These are phyloP conservation scores for Chlamydomonas incerta DNA, from an alignment of 139 green algal genomes.

Conservation along the genomic window DNA sequence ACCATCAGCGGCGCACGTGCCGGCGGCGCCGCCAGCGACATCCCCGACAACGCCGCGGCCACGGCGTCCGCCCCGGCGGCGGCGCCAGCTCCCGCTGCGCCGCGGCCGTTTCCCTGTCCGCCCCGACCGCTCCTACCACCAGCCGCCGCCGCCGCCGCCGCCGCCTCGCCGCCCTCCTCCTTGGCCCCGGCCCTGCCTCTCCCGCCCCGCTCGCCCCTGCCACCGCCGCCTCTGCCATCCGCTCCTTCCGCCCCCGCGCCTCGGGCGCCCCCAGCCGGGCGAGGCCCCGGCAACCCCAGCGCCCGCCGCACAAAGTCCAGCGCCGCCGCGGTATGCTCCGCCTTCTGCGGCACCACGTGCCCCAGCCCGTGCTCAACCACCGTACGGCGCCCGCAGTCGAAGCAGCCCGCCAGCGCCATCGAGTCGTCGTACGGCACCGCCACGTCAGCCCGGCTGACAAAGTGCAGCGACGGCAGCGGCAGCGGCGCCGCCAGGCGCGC, in stretches of 20 bases:
- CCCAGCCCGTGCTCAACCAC: slow-evolving; percentile 53
- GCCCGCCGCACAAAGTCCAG: slow-evolving; percentile 17
- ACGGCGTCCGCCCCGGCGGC: background rate
- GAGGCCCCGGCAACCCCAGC: background rate
- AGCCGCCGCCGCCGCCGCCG: background rate
- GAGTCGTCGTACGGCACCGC: slow-evolving; percentile 42
- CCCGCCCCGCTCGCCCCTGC: background rate
- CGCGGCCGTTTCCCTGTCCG: too few relatives aligned
- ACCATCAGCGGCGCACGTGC: background rate
- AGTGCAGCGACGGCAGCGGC: slow-evolving; percentile 54
- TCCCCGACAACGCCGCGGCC: slow-evolving; percentile 7
- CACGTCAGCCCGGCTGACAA: slow-evolving; percentile 48
- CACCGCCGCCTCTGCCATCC: background rate
- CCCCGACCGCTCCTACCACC: too few relatives aligned
- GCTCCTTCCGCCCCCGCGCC: background rate
- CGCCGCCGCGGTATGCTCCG: slow-evolving; percentile 13
- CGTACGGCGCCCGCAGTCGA: background rate
- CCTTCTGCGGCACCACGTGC: slow-evolving; percentile 61
- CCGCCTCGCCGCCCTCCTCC: background rate
- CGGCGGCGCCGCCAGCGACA: background rate
- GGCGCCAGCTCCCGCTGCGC: background rate
- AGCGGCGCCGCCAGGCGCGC: slow-evolving; percentile 23
- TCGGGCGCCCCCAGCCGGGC: background rate
- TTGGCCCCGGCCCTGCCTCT: background rate
- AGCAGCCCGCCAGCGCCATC: slow-evolving; percentile 42